Base-by-base conservation (phyloP, 1,139 yeast species). In the Saccharomyces hybrid region DNA sequence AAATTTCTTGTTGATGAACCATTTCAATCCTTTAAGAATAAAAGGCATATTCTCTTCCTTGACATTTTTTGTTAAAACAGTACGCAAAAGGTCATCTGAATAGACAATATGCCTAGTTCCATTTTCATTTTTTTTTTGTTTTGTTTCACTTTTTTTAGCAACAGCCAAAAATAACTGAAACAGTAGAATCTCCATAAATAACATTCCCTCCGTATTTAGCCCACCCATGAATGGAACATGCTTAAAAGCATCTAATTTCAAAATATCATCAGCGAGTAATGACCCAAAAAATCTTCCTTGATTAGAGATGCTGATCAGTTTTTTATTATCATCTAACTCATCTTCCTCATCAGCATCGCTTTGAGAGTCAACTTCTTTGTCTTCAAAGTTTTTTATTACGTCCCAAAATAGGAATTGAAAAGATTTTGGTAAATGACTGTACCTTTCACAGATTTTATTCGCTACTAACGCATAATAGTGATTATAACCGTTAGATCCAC, bases 391-490 rank as follows among this genome's bases (percentile, higher is more conserved):
- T 60, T 83, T 82, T n/a, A 91, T 65, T 52, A 84, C 77, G 69
- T 93, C 97, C 98, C 98, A 95, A 49, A 95, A 76, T 66, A 83
- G 77, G 68, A 93, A 90, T 67, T 93, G 97, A 63, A 93, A 85
- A 0, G 96, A 82, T 69, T 91, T 91, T 64, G 88, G 79, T 68
- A 86, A 74, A 1, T 84, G 77, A 56, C 79, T 81, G 59, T 86
- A 88, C 30, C 66, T 59, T 41, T 83, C 79, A 64, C 96, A 86
- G 16, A 91, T 70, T 63, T 88, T 88, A 49, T 79, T 77, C 0
- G 96, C 96, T 32, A 95, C 79, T 13, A 87, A 73, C 0, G 93
- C 88, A 70, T 95, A 95, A 69, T 86, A 95, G 1, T 98, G 98
- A 65, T 95, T 95, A 75, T 88, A 91, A 0, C 81, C 80, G 34